Evolutionary conservation across 805 yeast species (phyloP).

Genomic region (Zygoascus biomembranicola): DNA sequence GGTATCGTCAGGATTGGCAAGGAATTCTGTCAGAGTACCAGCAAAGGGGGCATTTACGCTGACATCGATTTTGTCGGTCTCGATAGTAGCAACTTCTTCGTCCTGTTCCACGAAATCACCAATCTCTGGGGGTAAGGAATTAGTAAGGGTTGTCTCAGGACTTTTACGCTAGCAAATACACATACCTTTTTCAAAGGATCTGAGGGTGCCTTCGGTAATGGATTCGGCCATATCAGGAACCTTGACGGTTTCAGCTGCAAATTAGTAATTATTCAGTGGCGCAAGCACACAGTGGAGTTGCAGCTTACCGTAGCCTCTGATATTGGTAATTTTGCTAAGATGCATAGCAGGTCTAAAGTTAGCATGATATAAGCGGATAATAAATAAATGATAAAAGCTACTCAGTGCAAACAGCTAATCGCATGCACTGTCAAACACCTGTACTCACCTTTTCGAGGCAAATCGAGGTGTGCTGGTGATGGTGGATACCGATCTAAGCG

Average conservation of each 20-base stretch:
- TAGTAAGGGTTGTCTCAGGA: background rate
- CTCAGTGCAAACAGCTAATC: no score
- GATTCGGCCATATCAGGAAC: slow-evolving; percentile 99
- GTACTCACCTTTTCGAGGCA: background rate
- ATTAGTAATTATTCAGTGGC: background rate
- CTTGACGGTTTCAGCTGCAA: slow-evolving; percentile 45
- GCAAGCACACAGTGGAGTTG: background rate
- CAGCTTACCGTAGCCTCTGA: slow-evolving; percentile 15
- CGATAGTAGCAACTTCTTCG: slow-evolving; percentile 92
- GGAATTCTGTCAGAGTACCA: slow-evolving; percentile 80
- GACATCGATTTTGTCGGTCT: slow-evolving; percentile 96
- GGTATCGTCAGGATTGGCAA: slow-evolving; percentile 81
- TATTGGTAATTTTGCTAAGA: slow-evolving; percentile 2
- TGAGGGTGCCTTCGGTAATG: slow-evolving; percentile 90
- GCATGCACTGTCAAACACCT: background rate
- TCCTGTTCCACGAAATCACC: slow-evolving; percentile 85
- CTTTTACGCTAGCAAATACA: slow-evolving; percentile 8
- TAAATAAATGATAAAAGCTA: no score
- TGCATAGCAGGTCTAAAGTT: background rate
- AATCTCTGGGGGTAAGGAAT: slow-evolving; percentile 41
- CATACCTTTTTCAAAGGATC: slow-evolving; percentile 37
- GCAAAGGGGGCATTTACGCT: slow-evolving; percentile 91
- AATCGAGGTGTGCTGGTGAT: background rate
- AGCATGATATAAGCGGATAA: no score
- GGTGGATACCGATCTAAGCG: no score